Base-by-base conservation (phyloP, 2,329 filamentous ascomycete species). In the Macroventuria anomochaeta region DNA sequence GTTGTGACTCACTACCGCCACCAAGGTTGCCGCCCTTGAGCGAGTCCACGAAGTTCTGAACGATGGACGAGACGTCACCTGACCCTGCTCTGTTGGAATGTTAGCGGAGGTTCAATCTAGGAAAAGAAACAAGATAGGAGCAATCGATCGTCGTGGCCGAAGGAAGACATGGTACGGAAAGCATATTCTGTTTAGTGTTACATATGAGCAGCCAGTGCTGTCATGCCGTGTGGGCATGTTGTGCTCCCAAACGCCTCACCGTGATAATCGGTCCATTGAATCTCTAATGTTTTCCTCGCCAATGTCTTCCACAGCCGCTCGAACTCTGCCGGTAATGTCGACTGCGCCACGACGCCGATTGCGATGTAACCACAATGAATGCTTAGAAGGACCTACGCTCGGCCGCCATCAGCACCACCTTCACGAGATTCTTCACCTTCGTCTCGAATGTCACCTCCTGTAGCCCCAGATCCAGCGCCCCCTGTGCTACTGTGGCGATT, bases 351-450 rank as follows among this genome's bases (percentile, higher is more conserved):
- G 70, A 71, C 71, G 69, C 61, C 61, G 58, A 58, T 64, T 64
- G 59, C 57, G 46, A 59, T 63, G 64, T 56, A 65, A 67, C 64
- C 55, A 55, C 53, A 69, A 54, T 53, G 62, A 67, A 65, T 57
- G 55, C 51, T 68, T 53, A 46, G 78, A 77, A 21, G 39, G 38
- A 99, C 96, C 93, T 97, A 99, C 95, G 93, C 95, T 97, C 95
- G 87, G 79, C 91, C 96, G 71, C 96, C 95, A 78, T 97, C 95
- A 66, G 91, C 91, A 73, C 96, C 95, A 56, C 93, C 95, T 77
- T 96, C 92, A 79, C 96, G 85, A 61, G 93, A 86, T 64, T 86
- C 87, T 75, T 91, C 87, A 53, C 95, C 95, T 76, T 97, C 95
- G 75, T 96, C 88, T 76, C 93, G 86, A 65, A 96, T 80, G 73